Evolutionary conservation across 306 rosid genomes (phyloP), one percentile per base, ranked within the genome.

Genomic region (Delonix regia): DNA sequence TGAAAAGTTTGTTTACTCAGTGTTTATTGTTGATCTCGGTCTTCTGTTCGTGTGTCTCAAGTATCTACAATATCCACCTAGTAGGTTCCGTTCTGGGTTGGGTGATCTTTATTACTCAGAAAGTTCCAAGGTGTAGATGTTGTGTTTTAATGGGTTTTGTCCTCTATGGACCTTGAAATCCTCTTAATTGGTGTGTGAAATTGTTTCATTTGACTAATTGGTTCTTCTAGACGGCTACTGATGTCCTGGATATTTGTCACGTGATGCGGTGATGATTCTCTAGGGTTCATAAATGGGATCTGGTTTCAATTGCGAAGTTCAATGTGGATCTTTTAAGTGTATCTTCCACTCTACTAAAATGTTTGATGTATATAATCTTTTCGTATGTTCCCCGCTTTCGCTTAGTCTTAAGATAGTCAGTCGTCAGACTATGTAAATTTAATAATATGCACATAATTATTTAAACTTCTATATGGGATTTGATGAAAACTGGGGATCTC

Each of bases 131-230:
- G 33, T 34, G 19, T 64, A 41, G 74, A 47, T 60, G 71, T 47
- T 3, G 15, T 61, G 47, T 71, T 72, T 65, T 10, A 2, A n/a
- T 59, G 63, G 68, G 28, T 63, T 84, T 56, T 71, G 66, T 78
- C 51, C 59, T 9, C 30, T 22, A 1, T 71, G 34, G 39, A 3
- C 27, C 64, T 27, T 64, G 75, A 10, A 74, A 59, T 76, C 77
- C 19, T 49, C 5, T 30, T 74, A 34, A 59, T 77, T 62, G 53
- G 16, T 41, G 53, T 70, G 65, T 70, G 22, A 71, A 45, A 64
- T 52, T 82, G 57, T 51, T 71, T 74, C 71, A 69, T 74, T 68
- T 83, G 18, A 25, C 64, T 82, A 18, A 71, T 80, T 79, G 63
- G 44, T 71, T 73, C 62, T 72, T 47, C 66, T 72, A 25, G 78